Evolutionary conservation across 2,329 filamentous ascomycete species (phyloP).

Genomic region (Penicillium corylophilum): DNA sequence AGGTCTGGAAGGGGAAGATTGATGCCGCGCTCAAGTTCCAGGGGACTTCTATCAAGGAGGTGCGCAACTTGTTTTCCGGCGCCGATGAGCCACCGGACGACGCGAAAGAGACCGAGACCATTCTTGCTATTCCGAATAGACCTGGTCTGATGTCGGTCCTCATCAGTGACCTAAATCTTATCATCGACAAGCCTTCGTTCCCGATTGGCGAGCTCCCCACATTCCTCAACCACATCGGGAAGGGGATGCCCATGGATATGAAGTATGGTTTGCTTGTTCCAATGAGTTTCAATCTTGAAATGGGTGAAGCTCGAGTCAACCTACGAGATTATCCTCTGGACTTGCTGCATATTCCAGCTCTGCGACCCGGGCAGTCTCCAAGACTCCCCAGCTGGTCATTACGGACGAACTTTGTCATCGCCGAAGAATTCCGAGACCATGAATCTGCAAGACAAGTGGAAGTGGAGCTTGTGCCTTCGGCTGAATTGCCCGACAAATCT

Average conservation of each 20-base stretch:
- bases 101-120: slow-evolving; percentile 75
- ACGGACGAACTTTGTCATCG: slow-evolving; percentile 89
- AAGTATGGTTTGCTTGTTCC: slow-evolving; percentile 86
- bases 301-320: slow-evolving; percentile 84
- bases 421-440: slow-evolving; percentile 81
- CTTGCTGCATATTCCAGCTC: slow-evolving; percentile 80
- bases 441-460: slow-evolving; percentile 77
- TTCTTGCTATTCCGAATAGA: slow-evolving; percentile 80
- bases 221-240: slow-evolving; percentile 87
- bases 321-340: slow-evolving; percentile 93
- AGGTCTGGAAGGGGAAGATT: slow-evolving; percentile 90
- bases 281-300: slow-evolving; percentile 82
- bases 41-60: slow-evolving; percentile 71
- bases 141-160: slow-evolving; percentile 78
- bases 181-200: slow-evolving; percentile 91
- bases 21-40: slow-evolving; percentile 71
- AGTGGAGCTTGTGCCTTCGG: slow-evolving; percentile 79
- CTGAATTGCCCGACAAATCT: slow-evolving; percentile 55
- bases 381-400: slow-evolving; percentile 79
- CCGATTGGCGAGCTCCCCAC: slow-evolving; percentile 75
- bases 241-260: slow-evolving; percentile 91
- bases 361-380: slow-evolving; percentile 76
- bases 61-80: slow-evolving; percentile 78
- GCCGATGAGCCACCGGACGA: slow-evolving; percentile 78
- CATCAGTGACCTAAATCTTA: slow-evolving; percentile 80